A percentile compares a stretch with the other conserved stretches of the same genome.
These are phyloP conservation scores for Leccinum aurantiacum DNA, from an alignment of 768 basidiomycete genomes.

Conservation along the genomic window DNA sequence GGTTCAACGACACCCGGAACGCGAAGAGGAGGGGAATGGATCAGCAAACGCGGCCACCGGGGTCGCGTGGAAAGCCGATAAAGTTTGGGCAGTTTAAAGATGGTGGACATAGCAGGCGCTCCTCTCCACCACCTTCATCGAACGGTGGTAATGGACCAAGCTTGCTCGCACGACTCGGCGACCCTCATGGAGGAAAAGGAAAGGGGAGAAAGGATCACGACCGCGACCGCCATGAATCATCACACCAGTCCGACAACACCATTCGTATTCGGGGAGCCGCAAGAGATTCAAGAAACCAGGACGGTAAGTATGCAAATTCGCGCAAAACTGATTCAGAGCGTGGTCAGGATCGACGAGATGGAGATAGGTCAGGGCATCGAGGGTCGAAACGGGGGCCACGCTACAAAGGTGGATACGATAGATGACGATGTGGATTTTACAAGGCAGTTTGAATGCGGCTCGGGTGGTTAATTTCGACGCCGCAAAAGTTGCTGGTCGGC, in stretches of 20 bases:
- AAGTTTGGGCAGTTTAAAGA: constrained; percentile 39
- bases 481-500: constrained; percentile 2
- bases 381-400: constrained; percentile 39
- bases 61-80: constrained; percentile 33
- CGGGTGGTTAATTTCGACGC: too few relatives aligned
- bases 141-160: constrained; percentile 24
- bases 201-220: constrained; percentile 6
- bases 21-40: constrained; percentile 28
- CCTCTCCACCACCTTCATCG: constrained; percentile 16
- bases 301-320: constrained; percentile 10
- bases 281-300: constrained; percentile 13
- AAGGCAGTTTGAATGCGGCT: constrained; percentile 1
- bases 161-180: constrained; percentile 39
- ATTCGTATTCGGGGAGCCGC: constrained; percentile 36
- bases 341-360: constrained; percentile 22
- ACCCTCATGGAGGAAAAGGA: constrained; percentile 6
- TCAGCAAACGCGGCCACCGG: constrained; percentile 10
- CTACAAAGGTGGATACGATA: constrained; percentile 47
- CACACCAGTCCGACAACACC: constrained; percentile 6
- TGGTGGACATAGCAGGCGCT: constrained; percentile 26
- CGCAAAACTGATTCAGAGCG: constrained; percentile 15
- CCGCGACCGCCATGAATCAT: constrained; percentile 7
- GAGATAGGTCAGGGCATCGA: constrained; percentile 23
- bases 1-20: constrained; percentile 53
- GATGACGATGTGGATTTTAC: constrained; percentile 49